Percentiles rank a stretch among this genome's conserved stretches.
These are phyloP conservation scores for Orbilia oligospora DNA, from an alignment of 2,329 filamentous ascomycete species.

Conservation along the genomic window DNA sequence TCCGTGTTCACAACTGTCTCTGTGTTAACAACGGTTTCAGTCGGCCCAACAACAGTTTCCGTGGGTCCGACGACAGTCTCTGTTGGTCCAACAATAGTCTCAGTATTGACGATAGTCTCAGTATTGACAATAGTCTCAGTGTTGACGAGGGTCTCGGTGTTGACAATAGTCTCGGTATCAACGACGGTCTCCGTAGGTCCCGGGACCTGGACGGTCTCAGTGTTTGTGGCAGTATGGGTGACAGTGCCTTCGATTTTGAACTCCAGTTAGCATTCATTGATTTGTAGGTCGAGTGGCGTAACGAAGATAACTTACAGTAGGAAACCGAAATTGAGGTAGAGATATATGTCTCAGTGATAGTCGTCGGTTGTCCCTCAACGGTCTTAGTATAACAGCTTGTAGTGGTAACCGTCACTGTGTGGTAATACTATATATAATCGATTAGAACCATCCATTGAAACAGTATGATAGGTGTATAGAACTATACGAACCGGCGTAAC, in stretches of 20 bases:
- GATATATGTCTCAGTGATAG: conserved; percentile 32
- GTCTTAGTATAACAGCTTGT: conserved; percentile 52
- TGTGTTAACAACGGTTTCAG: conserved; percentile 23
- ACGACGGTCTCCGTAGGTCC: conserved; percentile 13
- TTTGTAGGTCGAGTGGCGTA: not conserved
- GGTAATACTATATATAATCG: conserved; percentile 29
- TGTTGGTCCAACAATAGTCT: not conserved
- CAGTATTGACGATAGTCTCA: not conserved
- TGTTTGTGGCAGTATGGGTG: conserved; percentile 37
- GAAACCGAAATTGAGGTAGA: conserved; percentile 42
- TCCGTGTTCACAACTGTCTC: conserved; percentile 1
- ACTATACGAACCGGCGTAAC: conserved; percentile 34
- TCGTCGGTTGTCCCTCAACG: conserved; percentile 27
- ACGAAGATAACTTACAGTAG: conserved; percentile 32
- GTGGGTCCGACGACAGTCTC: conserved; percentile 20
- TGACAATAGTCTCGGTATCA: conserved; percentile 23
- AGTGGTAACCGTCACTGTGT: conserved; percentile 33
- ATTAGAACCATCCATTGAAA: not conserved
- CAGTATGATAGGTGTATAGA: no score
- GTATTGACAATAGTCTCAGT: conserved; percentile 12
- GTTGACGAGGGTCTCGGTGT: not conserved
- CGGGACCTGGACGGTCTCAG: conserved; percentile 16
- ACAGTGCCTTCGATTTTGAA: conserved; percentile 30
- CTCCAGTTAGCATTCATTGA: conserved; percentile 19
- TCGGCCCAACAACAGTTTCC: conserved; percentile 1